A percentile compares a stretch with the other conserved stretches of the same genome.
Conservation (phyloP, 352 stramenopile species). For the Phytophthora constricta region DNA sequence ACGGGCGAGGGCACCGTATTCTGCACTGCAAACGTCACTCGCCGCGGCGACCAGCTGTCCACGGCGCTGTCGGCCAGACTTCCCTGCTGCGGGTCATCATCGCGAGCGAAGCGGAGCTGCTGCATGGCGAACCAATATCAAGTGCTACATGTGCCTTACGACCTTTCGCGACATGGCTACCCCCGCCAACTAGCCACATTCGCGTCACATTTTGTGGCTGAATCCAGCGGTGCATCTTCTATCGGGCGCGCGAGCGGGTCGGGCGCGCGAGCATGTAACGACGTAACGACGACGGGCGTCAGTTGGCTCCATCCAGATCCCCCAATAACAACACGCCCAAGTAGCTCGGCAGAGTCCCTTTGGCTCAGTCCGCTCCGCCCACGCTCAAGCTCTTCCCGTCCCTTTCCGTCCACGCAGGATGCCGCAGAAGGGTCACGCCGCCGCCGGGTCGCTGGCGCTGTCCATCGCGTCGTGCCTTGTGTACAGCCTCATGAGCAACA, state of each 20-base stretch:
- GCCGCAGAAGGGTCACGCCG: conserved; percentile 44
- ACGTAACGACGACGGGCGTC: conserved; percentile 16
- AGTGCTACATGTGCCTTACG: conserved; percentile 24
- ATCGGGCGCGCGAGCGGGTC: too few species aligned
- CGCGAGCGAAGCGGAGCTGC: conserved; percentile 18
- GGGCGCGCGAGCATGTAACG: too few species aligned
- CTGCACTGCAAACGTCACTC: conserved; percentile 60
- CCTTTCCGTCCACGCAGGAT: conserved; percentile 21
- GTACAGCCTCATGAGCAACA: conserved; percentile 89
- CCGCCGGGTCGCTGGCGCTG: conserved; percentile 68
- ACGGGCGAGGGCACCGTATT: conserved; percentile 49
- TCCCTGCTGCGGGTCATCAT: not conserved
- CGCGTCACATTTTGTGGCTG: too few species aligned
- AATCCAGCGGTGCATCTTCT: too few species aligned
- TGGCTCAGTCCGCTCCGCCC: not conserved
- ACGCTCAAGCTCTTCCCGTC: not conserved
- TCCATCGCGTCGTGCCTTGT: conserved; percentile 81
- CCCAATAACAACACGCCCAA: too few species aligned
- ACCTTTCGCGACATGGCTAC: conserved; percentile 11
- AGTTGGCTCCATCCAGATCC: conserved; percentile 23
- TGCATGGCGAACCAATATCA: too few species aligned
- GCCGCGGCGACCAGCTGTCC: conserved; percentile 16
- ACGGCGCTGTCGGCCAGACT: conserved; percentile 3
- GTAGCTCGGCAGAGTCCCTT: conserved; percentile 28
- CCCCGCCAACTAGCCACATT: too few species aligned